Base-by-base conservation (phyloP, 441 rosid species). In the Hura crepitans region DNA sequence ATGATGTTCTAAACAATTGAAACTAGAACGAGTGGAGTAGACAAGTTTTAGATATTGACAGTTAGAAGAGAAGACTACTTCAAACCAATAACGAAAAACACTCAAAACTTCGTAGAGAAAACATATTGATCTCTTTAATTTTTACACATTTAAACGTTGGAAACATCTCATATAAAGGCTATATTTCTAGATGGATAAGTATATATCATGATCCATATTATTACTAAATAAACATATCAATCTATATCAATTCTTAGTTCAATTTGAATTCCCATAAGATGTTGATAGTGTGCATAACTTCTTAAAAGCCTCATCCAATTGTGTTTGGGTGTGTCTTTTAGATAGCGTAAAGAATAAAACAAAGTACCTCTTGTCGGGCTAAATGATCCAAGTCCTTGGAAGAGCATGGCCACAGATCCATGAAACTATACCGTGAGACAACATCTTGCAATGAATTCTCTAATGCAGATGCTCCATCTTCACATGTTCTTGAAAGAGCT, bases 331-430 rank as follows among this genome's bases (percentile, higher is more conserved):
- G 23, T n/a, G 23, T 47, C n/a, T n/a, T n/a, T n/a, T n/a, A 5
- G 59, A 27, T 23, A 13, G 13, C 11, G 30, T 55, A 55, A 25
- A 55, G 27, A 25, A 55, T 55, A 25, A 55, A 39, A 43, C 39
- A 57, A 62, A 22, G 64, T 89, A 94, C 99, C 97, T 92, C 99
- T 80, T 94, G 99, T 39, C 89, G 81, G 66, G 93, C 83, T 79
- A 92, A 83, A 79, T 87, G 89, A 80, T 94, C 97, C 80, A 94
- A 84, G 74, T 94, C 99, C 75, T 75, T 85, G 42, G 94, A 83
- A 77, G 90, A 82, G 83, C 97, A 89, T 8, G 99, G 99, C 96
- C 90, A 90, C 45, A 94, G 92, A 85, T 89, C 99, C 99, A 90
- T 94, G 86, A 82, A 94, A 78, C 93, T 84, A 77, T 94, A 90